These are phyloP conservation scores for Nicotiana obtusifolia DNA, from an alignment of 257 asterid species.

Conservation along the genomic window DNA sequence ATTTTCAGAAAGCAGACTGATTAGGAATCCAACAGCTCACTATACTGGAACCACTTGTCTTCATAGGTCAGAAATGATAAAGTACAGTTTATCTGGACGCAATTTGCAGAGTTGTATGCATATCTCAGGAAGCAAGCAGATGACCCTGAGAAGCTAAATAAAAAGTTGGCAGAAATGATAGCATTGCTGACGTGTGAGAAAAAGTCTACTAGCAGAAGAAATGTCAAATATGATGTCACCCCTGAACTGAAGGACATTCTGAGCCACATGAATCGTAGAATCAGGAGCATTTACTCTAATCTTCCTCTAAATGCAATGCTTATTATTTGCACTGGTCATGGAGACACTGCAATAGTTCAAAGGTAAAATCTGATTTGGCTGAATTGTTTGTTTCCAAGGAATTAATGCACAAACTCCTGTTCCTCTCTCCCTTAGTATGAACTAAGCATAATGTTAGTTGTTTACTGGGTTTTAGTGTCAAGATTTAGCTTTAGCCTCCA, in stretches of 20 bases:
- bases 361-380: conserved; percentile 36
- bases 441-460: not conserved
- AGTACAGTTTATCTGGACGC: conserved; percentile 89
- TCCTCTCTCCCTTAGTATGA: not conserved
- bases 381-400: not conserved
- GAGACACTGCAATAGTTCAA: conserved; percentile 79
- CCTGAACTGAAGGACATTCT: conserved; percentile 79
- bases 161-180: conserved; percentile 83
- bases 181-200: conserved; percentile 73
- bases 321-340: conserved; percentile 87
- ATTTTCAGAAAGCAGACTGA: not conserved
- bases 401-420: not conserved
- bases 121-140: conserved; percentile 69
- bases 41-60: conserved; percentile 6
- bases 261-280: conserved; percentile 49
- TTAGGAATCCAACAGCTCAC: not conserved
- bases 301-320: conserved; percentile 82
- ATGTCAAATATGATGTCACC: conserved; percentile 36
- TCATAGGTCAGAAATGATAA: conserved; percentile 56
- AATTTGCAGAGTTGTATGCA: conserved; percentile 60
- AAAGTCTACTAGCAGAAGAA: conserved; percentile 40
- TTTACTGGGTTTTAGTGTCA: not conserved
- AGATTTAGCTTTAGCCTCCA: not conserved
- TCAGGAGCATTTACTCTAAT: conserved; percentile 54
- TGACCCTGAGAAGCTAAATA: conserved; percentile 47